Conservation (phyloP, 345 rosid species). For the Erodium maritimum region DNA sequence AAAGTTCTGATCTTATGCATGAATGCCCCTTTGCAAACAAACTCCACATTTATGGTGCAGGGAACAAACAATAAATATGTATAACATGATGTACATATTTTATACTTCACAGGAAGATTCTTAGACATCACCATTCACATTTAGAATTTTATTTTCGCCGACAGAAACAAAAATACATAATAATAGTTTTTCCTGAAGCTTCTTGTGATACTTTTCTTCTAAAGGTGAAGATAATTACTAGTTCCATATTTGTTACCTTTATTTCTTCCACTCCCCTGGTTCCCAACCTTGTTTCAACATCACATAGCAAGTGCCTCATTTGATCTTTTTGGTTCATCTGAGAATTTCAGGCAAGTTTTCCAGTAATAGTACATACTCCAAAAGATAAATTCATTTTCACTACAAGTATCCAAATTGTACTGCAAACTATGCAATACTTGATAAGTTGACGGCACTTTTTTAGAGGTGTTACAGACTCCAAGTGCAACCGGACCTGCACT, state of each 20-base stretch:
- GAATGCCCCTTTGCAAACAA: constrained; percentile 51
- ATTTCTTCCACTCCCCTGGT: constrained; percentile 85
- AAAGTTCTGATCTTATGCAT: constrained; percentile 81
- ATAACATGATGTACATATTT: not conserved
- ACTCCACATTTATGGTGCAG: not conserved
- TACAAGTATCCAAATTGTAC: no score
- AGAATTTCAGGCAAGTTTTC: constrained; percentile 89
- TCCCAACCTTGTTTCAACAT: constrained; percentile 83
- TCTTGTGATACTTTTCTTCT: not conserved
- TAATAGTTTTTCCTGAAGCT: not conserved
- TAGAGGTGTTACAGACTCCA: no score
- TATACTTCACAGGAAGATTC: no score
- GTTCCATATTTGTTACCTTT: constrained; percentile 32
- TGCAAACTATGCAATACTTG: no score
- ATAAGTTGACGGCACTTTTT: no score
- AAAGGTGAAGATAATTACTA: no score
- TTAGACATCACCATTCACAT: no score
- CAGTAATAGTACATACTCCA: constrained; percentile 16
- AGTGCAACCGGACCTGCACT: no score
- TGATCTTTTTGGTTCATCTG: constrained; percentile 82
- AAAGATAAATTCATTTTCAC: no score
- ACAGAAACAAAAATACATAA: not conserved
- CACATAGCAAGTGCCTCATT: constrained; percentile 84
- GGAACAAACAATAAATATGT: not conserved
- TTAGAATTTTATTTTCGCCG: no score